A percentile compares a stretch with the other conserved stretches of the same genome.
Conservation (phyloP, 306 rosid species). For the Acacia confusa region DNA sequence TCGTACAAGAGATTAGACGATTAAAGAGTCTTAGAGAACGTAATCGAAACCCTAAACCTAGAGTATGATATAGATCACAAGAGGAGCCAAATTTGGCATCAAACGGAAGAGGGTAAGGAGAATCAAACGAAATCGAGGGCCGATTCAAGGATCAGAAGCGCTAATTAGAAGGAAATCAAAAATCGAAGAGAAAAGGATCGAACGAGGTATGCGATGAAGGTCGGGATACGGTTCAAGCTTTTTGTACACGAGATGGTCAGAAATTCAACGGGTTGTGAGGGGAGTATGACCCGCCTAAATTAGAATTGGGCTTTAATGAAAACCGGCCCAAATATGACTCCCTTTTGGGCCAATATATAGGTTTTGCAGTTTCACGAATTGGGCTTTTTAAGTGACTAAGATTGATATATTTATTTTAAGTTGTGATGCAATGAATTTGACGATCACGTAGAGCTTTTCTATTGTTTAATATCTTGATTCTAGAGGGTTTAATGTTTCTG, state of each 20-base stretch:
- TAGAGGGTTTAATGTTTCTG: too few species aligned
- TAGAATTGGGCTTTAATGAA: slow-evolving; percentile 26
- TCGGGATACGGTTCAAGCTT: slow-evolving; percentile 38
- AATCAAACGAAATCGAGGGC: slow-evolving; percentile 24
- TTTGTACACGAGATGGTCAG: slow-evolving; percentile 28
- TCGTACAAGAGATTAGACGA: slow-evolving; percentile 22
- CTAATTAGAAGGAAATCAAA: slow-evolving; percentile 16
- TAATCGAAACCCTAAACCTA: slow-evolving; percentile 54
- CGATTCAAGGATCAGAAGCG: slow-evolving; percentile 26
- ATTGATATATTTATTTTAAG: too few species aligned
- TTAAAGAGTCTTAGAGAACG: background rate
- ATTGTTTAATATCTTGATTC: too few species aligned
- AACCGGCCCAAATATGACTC: background rate
- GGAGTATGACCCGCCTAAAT: background rate
- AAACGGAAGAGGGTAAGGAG: slow-evolving; percentile 15
- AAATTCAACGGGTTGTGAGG: slow-evolving; percentile 25
- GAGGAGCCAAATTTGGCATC: slow-evolving; percentile 29
- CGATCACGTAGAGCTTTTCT: too few species aligned
- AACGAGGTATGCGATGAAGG: slow-evolving; percentile 27
- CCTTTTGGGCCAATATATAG: too few species aligned
- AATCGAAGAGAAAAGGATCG: slow-evolving; percentile 24
- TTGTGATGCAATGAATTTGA: too few species aligned
- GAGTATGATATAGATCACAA: slow-evolving; percentile 11
- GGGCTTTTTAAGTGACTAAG: too few species aligned
- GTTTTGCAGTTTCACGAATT: too few species aligned